phyloP scores from a whole-genome alignment of 805 yeast species.

The Saturnispora hagleri region DNA sequence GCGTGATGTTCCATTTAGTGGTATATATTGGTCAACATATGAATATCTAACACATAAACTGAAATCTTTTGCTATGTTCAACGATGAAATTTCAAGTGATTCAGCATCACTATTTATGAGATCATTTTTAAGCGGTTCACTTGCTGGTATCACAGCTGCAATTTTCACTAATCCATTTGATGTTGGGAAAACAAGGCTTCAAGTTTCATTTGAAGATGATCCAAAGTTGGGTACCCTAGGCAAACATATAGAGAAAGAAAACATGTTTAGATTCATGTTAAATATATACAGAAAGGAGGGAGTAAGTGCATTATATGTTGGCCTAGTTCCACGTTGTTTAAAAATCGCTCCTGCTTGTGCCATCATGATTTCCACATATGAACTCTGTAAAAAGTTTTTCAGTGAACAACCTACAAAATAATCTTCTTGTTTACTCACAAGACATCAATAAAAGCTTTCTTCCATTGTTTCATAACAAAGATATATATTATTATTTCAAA shows the following conservation, averaged over 20 bases:
- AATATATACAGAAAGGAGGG: conserved; percentile 70
- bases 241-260: conserved; percentile 24
- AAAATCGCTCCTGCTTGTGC: conserved; percentile 98
- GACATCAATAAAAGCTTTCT: neutral
- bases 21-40: conserved; percentile 87
- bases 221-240: conserved; percentile 11
- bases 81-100: conserved; percentile 14
- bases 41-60: conserved; percentile 38
- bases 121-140: conserved; percentile 72
- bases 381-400: conserved; percentile 65
- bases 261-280: conserved; percentile 62
- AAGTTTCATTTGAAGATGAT: conserved; percentile 40
- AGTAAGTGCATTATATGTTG: conserved; percentile 72
- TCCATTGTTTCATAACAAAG: neutral
- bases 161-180: conserved; percentile 89
- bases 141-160: conserved; percentile 82
- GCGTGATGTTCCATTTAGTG: conserved; percentile 97
- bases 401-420: conserved; percentile 10
- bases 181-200: conserved; percentile 91
- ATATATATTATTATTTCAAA: neutral
- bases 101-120: conserved; percentile 33
- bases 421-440: neutral
- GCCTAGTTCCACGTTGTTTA: conserved; percentile 74
- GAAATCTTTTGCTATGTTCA: conserved; percentile 20
- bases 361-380: conserved; percentile 94